phyloP scores from a whole-genome alignment of 2,329 filamentous ascomycete genomes.

The Gaeumannomyces sp. region DNA sequence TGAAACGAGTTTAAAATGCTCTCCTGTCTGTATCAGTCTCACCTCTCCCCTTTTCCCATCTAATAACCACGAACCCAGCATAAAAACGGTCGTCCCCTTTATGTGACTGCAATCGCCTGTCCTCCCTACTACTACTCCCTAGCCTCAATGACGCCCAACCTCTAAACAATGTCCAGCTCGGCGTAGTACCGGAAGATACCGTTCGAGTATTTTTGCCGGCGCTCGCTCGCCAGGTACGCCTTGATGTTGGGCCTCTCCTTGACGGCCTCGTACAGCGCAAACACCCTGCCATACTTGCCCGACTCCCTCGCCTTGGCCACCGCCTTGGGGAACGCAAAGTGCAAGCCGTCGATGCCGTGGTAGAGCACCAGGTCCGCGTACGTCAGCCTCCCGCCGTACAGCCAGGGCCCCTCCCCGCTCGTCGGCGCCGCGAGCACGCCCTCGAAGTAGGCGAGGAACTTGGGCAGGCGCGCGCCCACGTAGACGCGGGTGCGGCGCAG shows the following conservation, averaged over 20 bases:
- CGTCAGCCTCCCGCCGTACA: slow-evolving; percentile 59
- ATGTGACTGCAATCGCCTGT: not conserved
- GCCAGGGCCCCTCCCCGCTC: slow-evolving; percentile 16
- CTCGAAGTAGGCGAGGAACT: slow-evolving; percentile 67
- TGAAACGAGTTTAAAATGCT: not conserved
- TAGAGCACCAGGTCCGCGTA: slow-evolving; percentile 71
- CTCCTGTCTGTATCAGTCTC: not conserved
- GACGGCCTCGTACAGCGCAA: slow-evolving; percentile 58
- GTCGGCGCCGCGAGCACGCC: slow-evolving; percentile 43
- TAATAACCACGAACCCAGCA: too few relatives aligned
- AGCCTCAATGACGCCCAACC: not conserved
- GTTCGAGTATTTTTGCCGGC: slow-evolving; percentile 52
- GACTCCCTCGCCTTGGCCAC: slow-evolving; percentile 46
- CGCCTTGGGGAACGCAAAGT: slow-evolving; percentile 66
- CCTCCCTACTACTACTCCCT: not conserved
- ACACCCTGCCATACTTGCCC: slow-evolving; percentile 54
- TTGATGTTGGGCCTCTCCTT: slow-evolving; percentile 58
- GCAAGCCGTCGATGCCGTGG: slow-evolving; percentile 56
- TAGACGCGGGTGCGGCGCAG: slow-evolving; percentile 52
- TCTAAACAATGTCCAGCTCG: slow-evolving; percentile 54
- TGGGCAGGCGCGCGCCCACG: slow-evolving; percentile 57
- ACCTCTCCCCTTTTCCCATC: too few relatives aligned
- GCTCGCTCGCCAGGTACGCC: slow-evolving; percentile 61
- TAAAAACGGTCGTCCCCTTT: not conserved
- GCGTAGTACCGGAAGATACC: slow-evolving; percentile 69